These are phyloP conservation scores for Diaporthe capsici DNA, from an alignment of 2,329 filamentous ascomycete species.

Conservation along the genomic window DNA sequence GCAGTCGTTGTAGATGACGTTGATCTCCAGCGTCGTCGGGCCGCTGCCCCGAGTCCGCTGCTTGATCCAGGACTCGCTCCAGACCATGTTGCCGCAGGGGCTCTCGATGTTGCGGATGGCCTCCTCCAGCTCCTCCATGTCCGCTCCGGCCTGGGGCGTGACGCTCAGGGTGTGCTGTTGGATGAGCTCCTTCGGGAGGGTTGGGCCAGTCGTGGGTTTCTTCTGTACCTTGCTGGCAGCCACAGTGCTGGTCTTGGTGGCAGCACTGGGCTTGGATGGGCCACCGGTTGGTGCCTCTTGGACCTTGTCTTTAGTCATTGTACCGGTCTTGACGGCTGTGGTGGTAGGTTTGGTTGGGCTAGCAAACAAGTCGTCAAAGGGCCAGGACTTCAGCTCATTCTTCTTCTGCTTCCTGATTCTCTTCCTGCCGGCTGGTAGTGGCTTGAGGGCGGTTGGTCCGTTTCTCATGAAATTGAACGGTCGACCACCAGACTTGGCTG, in stretches of 20 bases:
- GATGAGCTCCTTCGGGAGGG: conserved; percentile 4
- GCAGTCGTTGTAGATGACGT: conserved; percentile 22
- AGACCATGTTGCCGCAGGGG: conserved; percentile 9
- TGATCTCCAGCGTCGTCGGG: conserved; percentile 4
- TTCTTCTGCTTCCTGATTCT: not conserved
- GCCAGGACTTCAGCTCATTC: not conserved
- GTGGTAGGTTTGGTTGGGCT: not conserved
- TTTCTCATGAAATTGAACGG: not conserved
- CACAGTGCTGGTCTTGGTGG: not conserved
- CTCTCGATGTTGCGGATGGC: not conserved
- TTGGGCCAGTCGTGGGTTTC: no score
- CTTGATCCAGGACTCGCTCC: not conserved
- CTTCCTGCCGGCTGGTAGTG: not conserved
- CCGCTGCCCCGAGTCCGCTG: not conserved
- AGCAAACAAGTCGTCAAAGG: no score
- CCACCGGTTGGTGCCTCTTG: not conserved
- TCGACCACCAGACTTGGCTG: not conserved
- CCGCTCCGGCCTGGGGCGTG: not conserved
- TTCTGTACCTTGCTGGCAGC: not conserved
- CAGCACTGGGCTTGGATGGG: no score
- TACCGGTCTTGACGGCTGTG: not conserved
- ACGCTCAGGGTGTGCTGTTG: conserved; percentile 7
- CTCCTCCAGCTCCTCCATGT: not conserved
- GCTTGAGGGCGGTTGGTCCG: conserved; percentile 4
- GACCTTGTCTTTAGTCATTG: not conserved